These are phyloP conservation scores for Kockovaella imperatae DNA, from an alignment of 768 basidiomycete genomes.

Conservation along the genomic window DNA sequence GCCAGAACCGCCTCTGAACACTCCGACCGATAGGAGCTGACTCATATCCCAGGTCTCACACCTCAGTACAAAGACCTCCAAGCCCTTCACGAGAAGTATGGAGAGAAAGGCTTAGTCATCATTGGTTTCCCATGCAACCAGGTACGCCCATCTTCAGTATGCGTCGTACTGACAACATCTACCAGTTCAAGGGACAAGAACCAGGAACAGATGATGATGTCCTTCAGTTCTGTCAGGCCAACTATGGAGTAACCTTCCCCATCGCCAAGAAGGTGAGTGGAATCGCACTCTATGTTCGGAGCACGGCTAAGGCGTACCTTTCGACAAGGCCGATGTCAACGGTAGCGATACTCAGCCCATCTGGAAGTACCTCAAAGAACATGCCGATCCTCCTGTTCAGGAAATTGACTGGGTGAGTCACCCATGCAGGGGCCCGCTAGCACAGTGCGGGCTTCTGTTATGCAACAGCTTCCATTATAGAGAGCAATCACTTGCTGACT, in stretches of 20 bases:
- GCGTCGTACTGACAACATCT: neutral
- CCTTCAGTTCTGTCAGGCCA: conserved; percentile 41
- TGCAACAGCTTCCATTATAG: conserved; percentile 1
- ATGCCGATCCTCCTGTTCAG: conserved; percentile 36
- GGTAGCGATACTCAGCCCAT: conserved; percentile 42
- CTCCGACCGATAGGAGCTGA: neutral
- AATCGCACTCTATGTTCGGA: neutral
- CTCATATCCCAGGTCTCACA: conserved; percentile 29
- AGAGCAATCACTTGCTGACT: conserved; percentile 2
- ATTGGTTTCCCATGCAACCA: conserved; percentile 46
- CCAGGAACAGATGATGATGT: conserved; percentile 44
- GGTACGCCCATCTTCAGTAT: conserved; percentile 10
- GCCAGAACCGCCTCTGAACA: neutral
- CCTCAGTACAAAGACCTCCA: conserved; percentile 44
- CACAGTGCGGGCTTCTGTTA: neutral
- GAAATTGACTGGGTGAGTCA: conserved; percentile 41
- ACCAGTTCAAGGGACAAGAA: conserved; percentile 43
- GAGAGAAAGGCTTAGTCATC: conserved; percentile 36
- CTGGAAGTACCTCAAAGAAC: conserved; percentile 42
- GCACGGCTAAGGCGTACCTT: neutral
- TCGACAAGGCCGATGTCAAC: conserved; percentile 42
- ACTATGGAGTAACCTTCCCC: conserved; percentile 45
- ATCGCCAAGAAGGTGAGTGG: conserved; percentile 40
- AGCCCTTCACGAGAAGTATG: conserved; percentile 41
- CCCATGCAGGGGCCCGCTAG: too few relatives aligned